Evolutionary conservation across 2,329 filamentous ascomycete genomes (phyloP).

Genomic region (Colletotrichum graminicola): DNA sequence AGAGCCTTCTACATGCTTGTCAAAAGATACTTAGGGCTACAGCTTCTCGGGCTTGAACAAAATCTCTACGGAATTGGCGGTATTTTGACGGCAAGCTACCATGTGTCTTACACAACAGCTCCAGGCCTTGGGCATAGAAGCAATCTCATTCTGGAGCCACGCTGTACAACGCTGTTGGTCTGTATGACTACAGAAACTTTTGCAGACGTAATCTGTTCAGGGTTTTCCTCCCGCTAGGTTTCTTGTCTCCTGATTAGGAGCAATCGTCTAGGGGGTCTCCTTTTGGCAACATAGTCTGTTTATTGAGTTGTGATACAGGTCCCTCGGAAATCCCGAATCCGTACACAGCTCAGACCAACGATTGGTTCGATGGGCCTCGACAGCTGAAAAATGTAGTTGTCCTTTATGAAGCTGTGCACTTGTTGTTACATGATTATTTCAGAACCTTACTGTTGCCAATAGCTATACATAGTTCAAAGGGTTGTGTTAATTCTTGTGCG

Average conservation of each 20-base stretch:
- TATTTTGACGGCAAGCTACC: constrained; percentile 49
- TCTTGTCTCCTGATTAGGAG: not conserved
- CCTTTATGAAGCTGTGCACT: not conserved
- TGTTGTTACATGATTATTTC: not conserved
- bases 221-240: constrained; percentile 56
- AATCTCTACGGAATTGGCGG: constrained; percentile 72
- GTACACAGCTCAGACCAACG: not conserved
- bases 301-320: not conserved
- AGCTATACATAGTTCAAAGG: not conserved
- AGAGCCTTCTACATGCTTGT: constrained; percentile 71
- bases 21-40: constrained; percentile 72
- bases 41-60: constrained; percentile 70
- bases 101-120: not conserved
- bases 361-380: not conserved
- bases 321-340: not conserved
- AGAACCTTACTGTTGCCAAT: not conserved
- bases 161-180: constrained; percentile 75
- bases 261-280: not conserved
- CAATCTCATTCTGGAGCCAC: constrained; percentile 58
- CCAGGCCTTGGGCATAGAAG: not conserved
- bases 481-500: not conserved
- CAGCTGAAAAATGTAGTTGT: not conserved
- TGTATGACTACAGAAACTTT: constrained; percentile 68
- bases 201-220: constrained; percentile 60
- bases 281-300: not conserved